Conservation (phyloP, 768 basidiomycete species). For the Trametes villosa region DNA sequence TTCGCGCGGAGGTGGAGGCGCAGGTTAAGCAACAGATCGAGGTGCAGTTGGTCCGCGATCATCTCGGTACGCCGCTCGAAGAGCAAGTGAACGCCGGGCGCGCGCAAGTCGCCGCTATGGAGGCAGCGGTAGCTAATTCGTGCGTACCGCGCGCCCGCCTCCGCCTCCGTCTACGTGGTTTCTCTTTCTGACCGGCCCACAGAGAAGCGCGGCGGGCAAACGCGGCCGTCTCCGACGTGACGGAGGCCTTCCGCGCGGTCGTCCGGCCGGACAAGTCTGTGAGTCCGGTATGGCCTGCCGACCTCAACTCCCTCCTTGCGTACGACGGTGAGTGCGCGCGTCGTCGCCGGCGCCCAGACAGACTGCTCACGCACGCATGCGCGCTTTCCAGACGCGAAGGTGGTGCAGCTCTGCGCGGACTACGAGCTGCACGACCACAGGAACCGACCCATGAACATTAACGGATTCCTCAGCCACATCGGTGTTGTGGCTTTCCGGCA, state of each 20-base stretch:
- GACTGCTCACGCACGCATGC: not conserved
- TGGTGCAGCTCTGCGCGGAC: conserved; percentile 49
- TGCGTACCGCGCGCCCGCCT: conserved; percentile 37
- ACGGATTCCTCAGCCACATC: conserved; percentile 59
- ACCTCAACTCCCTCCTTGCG: conserved; percentile 52
- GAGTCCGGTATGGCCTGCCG: conserved; percentile 53
- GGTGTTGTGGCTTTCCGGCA: conserved; percentile 39
- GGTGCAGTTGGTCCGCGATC: conserved; percentile 46
- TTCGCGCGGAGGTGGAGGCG: conserved; percentile 44
- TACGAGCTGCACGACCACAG: conserved; percentile 52
- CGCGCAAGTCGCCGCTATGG: conserved; percentile 47
- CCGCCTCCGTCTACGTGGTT: not conserved
- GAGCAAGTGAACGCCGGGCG: conserved; percentile 50
- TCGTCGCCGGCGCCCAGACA: not conserved
- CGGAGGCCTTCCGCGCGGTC: conserved; percentile 52
- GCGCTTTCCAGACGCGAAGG: conserved; percentile 40
- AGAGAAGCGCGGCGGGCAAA: conserved; percentile 58
- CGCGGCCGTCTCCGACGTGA: conserved; percentile 43
- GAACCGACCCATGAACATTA: conserved; percentile 49
- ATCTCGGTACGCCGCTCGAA: conserved; percentile 52
- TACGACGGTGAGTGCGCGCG: conserved; percentile 61
- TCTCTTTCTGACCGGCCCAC: not conserved
- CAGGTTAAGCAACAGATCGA: conserved; percentile 54
- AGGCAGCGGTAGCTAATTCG: conserved; percentile 56
- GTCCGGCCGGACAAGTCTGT: conserved; percentile 51